phyloP scores from a whole-genome alignment of 2,329 filamentous ascomycete genomes.

The Fonsecaea pugnacius region DNA sequence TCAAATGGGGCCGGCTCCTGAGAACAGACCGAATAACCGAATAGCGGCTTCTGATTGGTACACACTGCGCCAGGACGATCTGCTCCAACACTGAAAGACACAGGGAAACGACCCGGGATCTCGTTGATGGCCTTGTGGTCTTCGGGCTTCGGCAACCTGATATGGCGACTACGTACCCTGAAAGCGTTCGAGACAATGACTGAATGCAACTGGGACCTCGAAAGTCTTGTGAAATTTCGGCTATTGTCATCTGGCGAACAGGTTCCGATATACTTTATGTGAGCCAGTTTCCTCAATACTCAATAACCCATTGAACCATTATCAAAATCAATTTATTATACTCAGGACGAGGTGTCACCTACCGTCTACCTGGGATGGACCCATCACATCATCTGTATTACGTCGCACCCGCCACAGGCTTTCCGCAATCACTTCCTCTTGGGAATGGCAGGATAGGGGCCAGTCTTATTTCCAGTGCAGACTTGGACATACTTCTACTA shows the following conservation, averaged over 20 bases:
- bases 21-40: neutral
- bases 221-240: neutral
- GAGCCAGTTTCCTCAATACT: neutral
- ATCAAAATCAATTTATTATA: neutral
- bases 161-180: neutral
- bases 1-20: neutral
- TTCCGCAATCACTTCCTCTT: neutral
- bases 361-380: neutral
- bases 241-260: neutral
- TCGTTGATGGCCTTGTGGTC: neutral
- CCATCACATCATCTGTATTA: conserved; percentile 1
- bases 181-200: neutral
- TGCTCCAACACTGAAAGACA: neutral
- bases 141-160: neutral
- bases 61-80: neutral
- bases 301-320: neutral
- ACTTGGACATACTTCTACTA: neutral
- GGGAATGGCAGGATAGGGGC: neutral
- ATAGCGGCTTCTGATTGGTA: neutral
- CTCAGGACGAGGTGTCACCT: neutral
- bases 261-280: neutral
- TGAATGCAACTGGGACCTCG: neutral
- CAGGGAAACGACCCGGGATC: neutral
- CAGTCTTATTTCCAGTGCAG: neutral
- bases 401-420: neutral